phyloP scores from a whole-genome alignment of 163 green algal species.

The Chlorella variabilis region DNA sequence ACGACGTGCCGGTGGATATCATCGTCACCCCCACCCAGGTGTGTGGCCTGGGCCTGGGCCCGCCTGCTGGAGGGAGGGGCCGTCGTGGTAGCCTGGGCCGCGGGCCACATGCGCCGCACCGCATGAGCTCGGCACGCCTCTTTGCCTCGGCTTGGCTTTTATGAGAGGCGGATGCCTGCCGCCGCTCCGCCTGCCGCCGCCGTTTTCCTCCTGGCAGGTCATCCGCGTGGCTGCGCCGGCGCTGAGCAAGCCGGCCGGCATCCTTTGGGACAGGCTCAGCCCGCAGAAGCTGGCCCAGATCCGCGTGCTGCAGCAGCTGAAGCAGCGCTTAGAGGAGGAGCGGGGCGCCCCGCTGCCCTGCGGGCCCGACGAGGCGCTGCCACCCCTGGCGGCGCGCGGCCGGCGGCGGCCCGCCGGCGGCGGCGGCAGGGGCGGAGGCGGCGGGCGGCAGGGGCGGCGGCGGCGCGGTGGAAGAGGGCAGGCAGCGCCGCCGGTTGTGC shows the following conservation, averaged over 20 bases:
- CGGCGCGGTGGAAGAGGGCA: background rate
- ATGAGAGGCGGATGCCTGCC: too few relatives aligned
- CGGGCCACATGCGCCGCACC: too few relatives aligned
- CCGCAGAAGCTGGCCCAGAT: conserved; percentile 82
- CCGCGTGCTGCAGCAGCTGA: conserved; percentile 72
- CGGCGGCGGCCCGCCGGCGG: conserved; percentile 2
- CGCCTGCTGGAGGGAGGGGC: too few relatives aligned
- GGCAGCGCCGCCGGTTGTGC: too few relatives aligned
- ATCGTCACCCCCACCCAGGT: conserved; percentile 80
- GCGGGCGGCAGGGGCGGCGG: background rate
- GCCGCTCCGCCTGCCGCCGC: too few relatives aligned
- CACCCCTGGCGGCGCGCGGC: conserved; percentile 47
- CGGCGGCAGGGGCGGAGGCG: background rate
- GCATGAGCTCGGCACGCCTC: too few relatives aligned
- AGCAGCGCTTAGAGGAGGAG: conserved; percentile 67
- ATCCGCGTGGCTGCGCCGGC: conserved; percentile 57
- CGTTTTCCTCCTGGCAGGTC: too few relatives aligned
- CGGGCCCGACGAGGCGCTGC: conserved; percentile 55
- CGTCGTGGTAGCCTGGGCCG: background rate
- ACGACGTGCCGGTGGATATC: conserved; percentile 77
- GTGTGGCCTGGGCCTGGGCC: too few relatives aligned
- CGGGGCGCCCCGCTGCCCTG: conserved; percentile 56
- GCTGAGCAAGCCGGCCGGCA: conserved; percentile 65
- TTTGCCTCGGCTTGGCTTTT: too few relatives aligned
- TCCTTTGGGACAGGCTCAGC: conserved; percentile 72